Evolutionary conservation across 768 basidiomycete genomes (phyloP).

Genomic region (Rhizopogon rudus): DNA sequence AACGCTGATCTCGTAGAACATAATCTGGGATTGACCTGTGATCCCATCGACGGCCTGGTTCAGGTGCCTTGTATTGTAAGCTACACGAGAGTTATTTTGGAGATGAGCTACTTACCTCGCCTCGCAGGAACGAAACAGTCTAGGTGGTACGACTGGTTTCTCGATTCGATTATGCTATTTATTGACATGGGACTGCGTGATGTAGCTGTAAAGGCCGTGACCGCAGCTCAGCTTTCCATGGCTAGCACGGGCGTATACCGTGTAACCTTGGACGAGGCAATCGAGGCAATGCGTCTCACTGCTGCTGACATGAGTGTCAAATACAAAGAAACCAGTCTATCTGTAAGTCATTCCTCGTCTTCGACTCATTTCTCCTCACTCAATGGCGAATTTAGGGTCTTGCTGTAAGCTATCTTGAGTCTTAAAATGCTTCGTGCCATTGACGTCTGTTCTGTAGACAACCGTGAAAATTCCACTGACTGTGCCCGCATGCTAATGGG

Average conservation of each 20-base stretch:
- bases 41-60: constrained; percentile 89
- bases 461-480: constrained; percentile 82
- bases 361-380: not conserved
- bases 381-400: constrained; percentile 38
- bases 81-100: constrained; percentile 9
- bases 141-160: constrained; percentile 53
- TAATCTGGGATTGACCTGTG: constrained; percentile 86
- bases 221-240: constrained; percentile 92
- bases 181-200: not conserved
- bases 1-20: constrained; percentile 49
- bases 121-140: constrained; percentile 72
- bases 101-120: not conserved
- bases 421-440: constrained; percentile 4
- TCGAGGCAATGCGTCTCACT: constrained; percentile 91
- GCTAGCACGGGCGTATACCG: constrained; percentile 85
- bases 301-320: constrained; percentile 94
- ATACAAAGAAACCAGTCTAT: constrained; percentile 94
- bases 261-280: constrained; percentile 90
- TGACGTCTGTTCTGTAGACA: constrained; percentile 34
- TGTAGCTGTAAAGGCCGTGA: constrained; percentile 85
- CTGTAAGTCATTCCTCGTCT: constrained; percentile 41
- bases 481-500: constrained; percentile 62
- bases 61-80: constrained; percentile 94
- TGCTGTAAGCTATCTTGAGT: constrained; percentile 38
- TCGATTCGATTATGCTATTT: not conserved